phyloP scores from a whole-genome alignment of 2,329 filamentous ascomycete genomes.

The Sporothrix pseudoabietina region DNA sequence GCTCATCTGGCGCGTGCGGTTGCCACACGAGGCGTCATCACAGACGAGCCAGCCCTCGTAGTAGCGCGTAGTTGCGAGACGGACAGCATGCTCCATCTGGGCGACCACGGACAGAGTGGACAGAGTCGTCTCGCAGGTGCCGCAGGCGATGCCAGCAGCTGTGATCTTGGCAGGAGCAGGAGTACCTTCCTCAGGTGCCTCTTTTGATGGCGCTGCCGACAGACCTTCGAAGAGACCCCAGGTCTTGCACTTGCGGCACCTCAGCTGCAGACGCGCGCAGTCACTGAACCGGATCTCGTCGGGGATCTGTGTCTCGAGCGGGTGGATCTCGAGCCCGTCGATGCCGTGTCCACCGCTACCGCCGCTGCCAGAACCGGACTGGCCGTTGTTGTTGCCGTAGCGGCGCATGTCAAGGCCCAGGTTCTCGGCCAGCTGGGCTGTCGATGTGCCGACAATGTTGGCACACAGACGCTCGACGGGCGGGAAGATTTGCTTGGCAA shows the following conservation, averaged over 20 bases:
- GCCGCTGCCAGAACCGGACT: conserved; percentile 51
- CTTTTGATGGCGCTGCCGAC: conserved; percentile 43
- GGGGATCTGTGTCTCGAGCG: conserved; percentile 90
- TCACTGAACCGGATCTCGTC: conserved; percentile 87
- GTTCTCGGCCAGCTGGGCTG: conserved; percentile 86
- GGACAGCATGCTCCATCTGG: conserved; percentile 83
- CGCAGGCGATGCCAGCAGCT: conserved; percentile 74
- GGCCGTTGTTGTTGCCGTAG: conserved; percentile 57
- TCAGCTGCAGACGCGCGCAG: conserved; percentile 73
- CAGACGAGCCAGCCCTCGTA: conserved; percentile 92
- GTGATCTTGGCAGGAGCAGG: conserved; percentile 54
- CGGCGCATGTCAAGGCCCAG: conserved; percentile 88
- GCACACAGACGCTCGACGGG: conserved; percentile 97
- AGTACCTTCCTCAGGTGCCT: not conserved
- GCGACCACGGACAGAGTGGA: conserved; percentile 74
- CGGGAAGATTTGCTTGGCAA: conserved; percentile 97
- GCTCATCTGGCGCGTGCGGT: conserved; percentile 85
- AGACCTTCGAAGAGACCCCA: conserved; percentile 77
- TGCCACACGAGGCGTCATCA: conserved; percentile 83
- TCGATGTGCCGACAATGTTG: conserved; percentile 90
- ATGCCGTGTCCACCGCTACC: conserved; percentile 54
- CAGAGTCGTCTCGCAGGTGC: conserved; percentile 66
- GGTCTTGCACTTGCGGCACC: conserved; percentile 78
- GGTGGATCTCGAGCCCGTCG: conserved; percentile 72
- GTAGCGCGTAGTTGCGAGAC: conserved; percentile 76